Evolutionary conservation across 2,329 filamentous ascomycete genomes (phyloP).

Genomic region (Fusarium algeriense): DNA sequence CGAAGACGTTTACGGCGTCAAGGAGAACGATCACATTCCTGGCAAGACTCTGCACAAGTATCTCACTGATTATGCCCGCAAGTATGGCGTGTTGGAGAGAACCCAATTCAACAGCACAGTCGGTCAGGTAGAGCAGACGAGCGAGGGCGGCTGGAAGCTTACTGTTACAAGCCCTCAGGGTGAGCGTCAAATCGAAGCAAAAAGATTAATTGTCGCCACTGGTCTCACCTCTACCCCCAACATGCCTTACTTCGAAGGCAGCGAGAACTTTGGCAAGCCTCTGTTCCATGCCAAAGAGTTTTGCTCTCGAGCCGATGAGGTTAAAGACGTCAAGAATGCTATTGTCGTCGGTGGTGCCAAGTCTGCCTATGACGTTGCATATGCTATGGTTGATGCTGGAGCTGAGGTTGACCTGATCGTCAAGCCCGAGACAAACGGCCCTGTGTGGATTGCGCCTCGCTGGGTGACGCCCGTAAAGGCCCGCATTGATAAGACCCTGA

Average conservation of each 20-base stretch:
- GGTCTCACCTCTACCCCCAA: slow-evolving; percentile 60
- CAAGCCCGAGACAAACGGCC: background rate
- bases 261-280: slow-evolving; percentile 51
- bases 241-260: slow-evolving; percentile 54
- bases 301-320: slow-evolving; percentile 45
- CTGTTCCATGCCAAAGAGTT: slow-evolving; percentile 61
- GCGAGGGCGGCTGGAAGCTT: slow-evolving; percentile 24
- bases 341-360: slow-evolving; percentile 68
- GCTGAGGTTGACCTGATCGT: slow-evolving; percentile 38
- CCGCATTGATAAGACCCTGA: background rate
- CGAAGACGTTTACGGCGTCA: slow-evolving; percentile 55
- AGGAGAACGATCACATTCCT: slow-evolving; percentile 52
- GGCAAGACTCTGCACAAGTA: slow-evolving; percentile 53
- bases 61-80: slow-evolving; percentile 52
- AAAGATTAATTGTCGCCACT: slow-evolving; percentile 61
- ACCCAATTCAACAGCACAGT: slow-evolving; percentile 65
- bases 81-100: slow-evolving; percentile 61
- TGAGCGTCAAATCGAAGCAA: background rate
- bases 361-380: slow-evolving; percentile 67
- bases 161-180: background rate
- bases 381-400: slow-evolving; percentile 57
- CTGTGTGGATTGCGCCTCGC: background rate
- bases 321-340: slow-evolving; percentile 50
- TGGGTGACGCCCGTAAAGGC: slow-evolving; percentile 5
- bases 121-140: slow-evolving; percentile 52